Base-by-base conservation (phyloP, 441 rosid species). In the Rhodomyrtus psidioides region DNA sequence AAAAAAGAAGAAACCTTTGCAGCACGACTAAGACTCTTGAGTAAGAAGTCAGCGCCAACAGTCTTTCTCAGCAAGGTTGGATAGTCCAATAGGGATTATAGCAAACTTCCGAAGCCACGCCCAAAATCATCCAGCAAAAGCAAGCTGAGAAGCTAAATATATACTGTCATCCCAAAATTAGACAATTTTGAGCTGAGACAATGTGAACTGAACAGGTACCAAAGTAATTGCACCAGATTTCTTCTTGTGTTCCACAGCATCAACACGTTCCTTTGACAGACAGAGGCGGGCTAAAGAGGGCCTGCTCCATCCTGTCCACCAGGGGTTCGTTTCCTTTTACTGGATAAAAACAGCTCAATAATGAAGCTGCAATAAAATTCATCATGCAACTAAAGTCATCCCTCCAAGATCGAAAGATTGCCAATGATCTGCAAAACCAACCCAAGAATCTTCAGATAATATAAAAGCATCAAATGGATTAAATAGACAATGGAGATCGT, bases 281-380 rank as follows among this genome's bases (percentile, higher is more conserved):
- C 87, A 97, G 98, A 28, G 99, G 95, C 84, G 99, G 99, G 86
- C 93, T 96, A 85, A 97, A 97, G 91, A 95, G 90, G 83, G 99
- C 99, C 82, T 95, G 98, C 90, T 96, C 99, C 98, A 97, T 97
- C 90, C 97, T 92, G 88, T 96, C 98, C 92, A 95, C 99, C 24
- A 95, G n/a, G 91, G 98, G 97, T 85, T 93, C 26, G 5, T 34
- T 28, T 34, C 76, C 46, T n/a, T 65, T 65, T 65, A 13, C 46
- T 65, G 44, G 76, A 34, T 34, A 34, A 34, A 34, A 34, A 65
- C 46, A 65, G 46, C 46, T 23, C 46, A 19, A 65, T 10, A 19
- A 65, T 65, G 76, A 39, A 65, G 34, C 44, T 19, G 76, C 46
- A n/a, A n/a, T n/a, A n/a, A n/a, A n/a, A n/a, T n/a, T n/a, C n/a